Evolutionary conservation across 257 asterid genomes (phyloP).

Genomic region (Osmanthus fragrans): DNA sequence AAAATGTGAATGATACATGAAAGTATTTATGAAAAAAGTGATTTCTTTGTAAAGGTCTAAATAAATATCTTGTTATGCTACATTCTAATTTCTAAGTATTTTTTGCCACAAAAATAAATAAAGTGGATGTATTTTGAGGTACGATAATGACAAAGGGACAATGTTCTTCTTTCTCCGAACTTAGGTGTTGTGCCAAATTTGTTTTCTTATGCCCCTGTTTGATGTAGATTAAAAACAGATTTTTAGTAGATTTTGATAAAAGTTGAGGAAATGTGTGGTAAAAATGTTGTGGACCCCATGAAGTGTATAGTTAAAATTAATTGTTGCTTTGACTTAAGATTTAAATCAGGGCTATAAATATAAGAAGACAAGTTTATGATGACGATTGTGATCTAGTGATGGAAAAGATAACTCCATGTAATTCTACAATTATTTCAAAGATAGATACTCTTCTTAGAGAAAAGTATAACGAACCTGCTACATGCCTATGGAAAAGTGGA

Average conservation of each 20-base stretch:
- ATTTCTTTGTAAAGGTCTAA: neutral
- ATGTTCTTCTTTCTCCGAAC: neutral
- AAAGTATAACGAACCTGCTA: conserved; percentile 55
- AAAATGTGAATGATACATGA: neutral
- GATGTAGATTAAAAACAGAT: no score
- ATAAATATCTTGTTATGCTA: neutral
- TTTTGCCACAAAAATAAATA: neutral
- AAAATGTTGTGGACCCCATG: no score
- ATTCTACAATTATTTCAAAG: neutral
- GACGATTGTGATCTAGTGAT: neutral
- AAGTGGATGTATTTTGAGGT: neutral
- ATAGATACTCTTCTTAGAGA: neutral
- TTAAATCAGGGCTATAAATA: neutral
- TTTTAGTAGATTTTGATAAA: no score
- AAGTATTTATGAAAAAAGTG: neutral
- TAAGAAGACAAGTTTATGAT: neutral
- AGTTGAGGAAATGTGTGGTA: no score
- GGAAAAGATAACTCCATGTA: neutral
- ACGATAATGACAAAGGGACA: neutral
- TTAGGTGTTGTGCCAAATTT: neutral
- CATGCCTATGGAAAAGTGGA: conserved; percentile 76
- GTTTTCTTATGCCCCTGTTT: neutral
- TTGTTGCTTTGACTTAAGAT: no score
- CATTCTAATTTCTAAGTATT: no score
- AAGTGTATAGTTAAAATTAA: no score